A percentile compares a stretch with the other conserved stretches of the same genome.
Conservation (phyloP, 148 eudicot genomes). For the Cornus kousa region DNA sequence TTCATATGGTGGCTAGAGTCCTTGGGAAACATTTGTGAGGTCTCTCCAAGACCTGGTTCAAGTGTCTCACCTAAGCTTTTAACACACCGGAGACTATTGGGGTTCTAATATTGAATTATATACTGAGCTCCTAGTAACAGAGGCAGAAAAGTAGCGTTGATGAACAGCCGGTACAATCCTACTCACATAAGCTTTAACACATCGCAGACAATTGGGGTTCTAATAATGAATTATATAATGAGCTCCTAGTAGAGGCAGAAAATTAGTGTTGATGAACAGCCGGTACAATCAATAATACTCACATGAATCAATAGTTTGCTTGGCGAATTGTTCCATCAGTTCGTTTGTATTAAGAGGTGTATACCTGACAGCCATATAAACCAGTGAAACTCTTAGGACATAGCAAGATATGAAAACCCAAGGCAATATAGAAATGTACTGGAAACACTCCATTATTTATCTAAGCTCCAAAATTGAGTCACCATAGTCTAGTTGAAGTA, state of each 20-base stretch:
- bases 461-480: conserved; percentile 6
- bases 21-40: neutral
- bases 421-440: neutral
- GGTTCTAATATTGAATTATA: no score
- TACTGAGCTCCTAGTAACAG: neutral
- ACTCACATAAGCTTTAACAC: conserved; percentile 45
- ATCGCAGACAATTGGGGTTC: no score
- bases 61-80: neutral
- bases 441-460: neutral
- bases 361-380: conserved; percentile 48
- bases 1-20: neutral
- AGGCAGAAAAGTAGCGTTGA: neutral
- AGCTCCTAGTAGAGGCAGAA: neutral
- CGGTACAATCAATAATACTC: conserved; percentile 29
- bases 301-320: conserved; percentile 79
- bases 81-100: no score
- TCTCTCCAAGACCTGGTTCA: neutral
- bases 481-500: neutral
- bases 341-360: conserved; percentile 79
- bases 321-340: conserved; percentile 68
- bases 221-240: no score
- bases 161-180: neutral
- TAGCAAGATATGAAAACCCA: conserved; percentile 1
- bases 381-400: conserved; percentile 10
- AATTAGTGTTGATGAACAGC: neutral